Conservation (phyloP, 2,329 filamentous ascomycete genomes). For the Sphaerulina musiva region DNA sequence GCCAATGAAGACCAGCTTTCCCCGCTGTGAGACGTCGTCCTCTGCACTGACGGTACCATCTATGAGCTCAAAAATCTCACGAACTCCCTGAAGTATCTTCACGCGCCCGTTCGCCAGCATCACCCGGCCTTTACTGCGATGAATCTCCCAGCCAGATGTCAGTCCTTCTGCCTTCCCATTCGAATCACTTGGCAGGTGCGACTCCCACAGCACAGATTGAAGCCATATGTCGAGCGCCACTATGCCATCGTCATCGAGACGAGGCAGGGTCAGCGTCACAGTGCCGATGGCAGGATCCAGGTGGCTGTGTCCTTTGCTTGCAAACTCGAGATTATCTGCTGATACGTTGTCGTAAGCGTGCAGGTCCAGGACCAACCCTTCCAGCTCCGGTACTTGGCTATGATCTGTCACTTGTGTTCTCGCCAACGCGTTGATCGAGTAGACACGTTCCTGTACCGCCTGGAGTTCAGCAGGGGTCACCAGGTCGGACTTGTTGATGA, state of each 20-base stretch:
- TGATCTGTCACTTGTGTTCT: slow-evolving; percentile 75
- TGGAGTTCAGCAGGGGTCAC: slow-evolving; percentile 64
- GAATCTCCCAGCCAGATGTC: slow-evolving; percentile 62
- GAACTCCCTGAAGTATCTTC: slow-evolving; percentile 82
- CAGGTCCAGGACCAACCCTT: slow-evolving; percentile 80
- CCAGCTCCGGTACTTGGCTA: slow-evolving; percentile 71
- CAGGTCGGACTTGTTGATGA: slow-evolving; percentile 89
- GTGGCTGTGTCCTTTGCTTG: slow-evolving; percentile 76
- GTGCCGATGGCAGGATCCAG: slow-evolving; percentile 87
- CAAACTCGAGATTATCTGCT: slow-evolving; percentile 57
- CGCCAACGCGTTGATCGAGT: slow-evolving; percentile 83
- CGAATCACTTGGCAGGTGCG: slow-evolving; percentile 16
- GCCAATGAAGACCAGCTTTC: slow-evolving; percentile 35
- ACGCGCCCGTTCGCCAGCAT: slow-evolving; percentile 56
- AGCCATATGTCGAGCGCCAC: slow-evolving; percentile 71
- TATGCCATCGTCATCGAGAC: slow-evolving; percentile 54
- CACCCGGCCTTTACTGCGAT: slow-evolving; percentile 78
- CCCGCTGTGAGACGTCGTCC: slow-evolving; percentile 3
- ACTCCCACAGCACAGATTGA: slow-evolving; percentile 75
- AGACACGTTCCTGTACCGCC: slow-evolving; percentile 63
- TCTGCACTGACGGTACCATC: slow-evolving; percentile 41
- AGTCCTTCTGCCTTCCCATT: background rate
- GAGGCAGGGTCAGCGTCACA: slow-evolving; percentile 61
- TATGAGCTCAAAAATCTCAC: slow-evolving; percentile 87
- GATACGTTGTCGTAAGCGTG: slow-evolving; percentile 86